Evolutionary conservation across 257 asterid species (phyloP).

Genomic region (Capsicum rhomboideum): DNA sequence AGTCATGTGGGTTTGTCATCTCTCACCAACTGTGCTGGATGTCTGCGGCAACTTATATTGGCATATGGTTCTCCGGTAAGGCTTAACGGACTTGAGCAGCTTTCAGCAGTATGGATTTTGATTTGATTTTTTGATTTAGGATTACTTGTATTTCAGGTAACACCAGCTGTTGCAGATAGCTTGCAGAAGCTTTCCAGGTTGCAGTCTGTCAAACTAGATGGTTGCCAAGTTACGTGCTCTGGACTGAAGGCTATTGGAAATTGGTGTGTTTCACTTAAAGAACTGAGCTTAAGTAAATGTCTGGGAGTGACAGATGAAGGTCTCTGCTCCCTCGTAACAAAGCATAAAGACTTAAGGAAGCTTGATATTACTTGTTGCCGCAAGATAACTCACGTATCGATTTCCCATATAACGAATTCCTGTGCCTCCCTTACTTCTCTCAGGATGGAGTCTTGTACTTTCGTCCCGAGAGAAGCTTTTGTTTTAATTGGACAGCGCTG

Average conservation of each 20-base stretch:
- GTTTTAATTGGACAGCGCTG: conserved; percentile 71
- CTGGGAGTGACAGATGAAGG: conserved; percentile 85
- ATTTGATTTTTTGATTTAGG: conserved; percentile 1
- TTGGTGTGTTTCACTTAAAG: conserved; percentile 53
- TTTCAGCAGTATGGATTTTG: not conserved
- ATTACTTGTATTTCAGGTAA: conserved; percentile 44
- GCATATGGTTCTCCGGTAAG: conserved; percentile 74
- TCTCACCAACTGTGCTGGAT: conserved; percentile 53
- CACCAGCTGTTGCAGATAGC: conserved; percentile 68
- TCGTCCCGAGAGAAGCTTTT: conserved; percentile 48
- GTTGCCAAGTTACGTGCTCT: conserved; percentile 69
- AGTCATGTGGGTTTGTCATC: conserved; percentile 74
- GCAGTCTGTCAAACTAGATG: conserved; percentile 67
- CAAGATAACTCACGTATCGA: conserved; percentile 51
- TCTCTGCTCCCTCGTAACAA: conserved; percentile 55
- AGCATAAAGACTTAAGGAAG: conserved; percentile 55
- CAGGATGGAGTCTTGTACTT: conserved; percentile 80
- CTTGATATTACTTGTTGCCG: conserved; percentile 91
- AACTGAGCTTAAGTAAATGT: conserved; percentile 77
- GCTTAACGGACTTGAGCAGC: not conserved
- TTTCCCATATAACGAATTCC: conserved; percentile 57
- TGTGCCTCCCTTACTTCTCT: conserved; percentile 70
- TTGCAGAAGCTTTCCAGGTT: conserved; percentile 62
- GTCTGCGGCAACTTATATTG: conserved; percentile 55
- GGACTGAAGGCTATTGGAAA: conserved; percentile 83